Base-by-base conservation (phyloP, 1,139 yeast genomes). In the Geotrichum citri-aurantii region DNA sequence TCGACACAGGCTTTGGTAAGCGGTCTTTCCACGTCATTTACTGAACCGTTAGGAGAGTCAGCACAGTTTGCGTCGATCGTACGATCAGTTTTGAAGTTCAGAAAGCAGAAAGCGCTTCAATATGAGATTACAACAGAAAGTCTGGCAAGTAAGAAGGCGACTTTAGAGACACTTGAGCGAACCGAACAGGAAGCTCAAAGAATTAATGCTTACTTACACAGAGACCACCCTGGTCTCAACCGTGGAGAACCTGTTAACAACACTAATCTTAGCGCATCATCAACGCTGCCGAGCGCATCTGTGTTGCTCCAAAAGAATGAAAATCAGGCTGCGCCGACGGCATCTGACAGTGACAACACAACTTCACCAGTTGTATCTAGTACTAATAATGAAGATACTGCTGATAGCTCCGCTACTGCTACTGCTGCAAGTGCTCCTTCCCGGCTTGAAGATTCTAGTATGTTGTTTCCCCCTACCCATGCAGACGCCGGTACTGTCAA, bases 31-130 rank as follows among this genome's bases (percentile, higher is more conserved):
- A 81, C 89, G 10, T 82, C 84, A 58, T 85, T 91, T 65, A 81
- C 89, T 48, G 98, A 92, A 68, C 96, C 96, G 3, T 75, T 92
- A 40, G 85, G 88, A 6, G 97, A 92, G 68, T 82, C 88, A 19
- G 91, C 87, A 14, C 90, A 88, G 66, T 84, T 86, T 72, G 83
- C 95, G 0, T 78, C 79, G 5, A 85, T 86, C 0, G 82, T 87
- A 1, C 80, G 87, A 54, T 81, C 82, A 50, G 82, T 92, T 17
- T 78, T 86, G 54, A 86, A 84, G 66, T 92, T 81, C 69, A 83
- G 92, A 58, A 79, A 81, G 50, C 79, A 85, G 65, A 92, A 93
- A 69, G 75, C 82, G 11, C 75, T 85, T 14, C 98, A 92, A 69
- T 76, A 80, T 54, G 81, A 79, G 54, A 71, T 88, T 64, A 77